Evolutionary conservation across 441 rosid genomes (phyloP).

Genomic region (Pelargonium myrrhifolium): DNA sequence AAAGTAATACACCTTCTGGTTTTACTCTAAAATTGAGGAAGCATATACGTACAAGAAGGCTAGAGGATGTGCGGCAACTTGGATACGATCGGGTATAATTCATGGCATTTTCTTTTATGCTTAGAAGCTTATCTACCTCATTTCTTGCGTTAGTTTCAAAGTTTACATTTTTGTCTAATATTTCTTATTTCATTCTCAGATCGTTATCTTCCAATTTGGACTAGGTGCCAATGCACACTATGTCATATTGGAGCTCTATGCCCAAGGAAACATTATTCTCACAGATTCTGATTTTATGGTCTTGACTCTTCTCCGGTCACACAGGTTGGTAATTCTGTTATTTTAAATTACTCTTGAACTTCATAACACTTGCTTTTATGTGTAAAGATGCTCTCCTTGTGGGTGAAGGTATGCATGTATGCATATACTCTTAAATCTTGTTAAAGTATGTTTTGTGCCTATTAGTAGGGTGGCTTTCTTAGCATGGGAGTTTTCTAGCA

Average conservation of each 20-base stretch:
- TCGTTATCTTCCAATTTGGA: slow-evolving; percentile 89
- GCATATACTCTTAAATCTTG: too few species aligned
- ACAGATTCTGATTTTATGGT: slow-evolving; percentile 84
- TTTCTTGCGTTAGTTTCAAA: background rate
- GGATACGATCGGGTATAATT: slow-evolving; percentile 85
- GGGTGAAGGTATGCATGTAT: too few species aligned
- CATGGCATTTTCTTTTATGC: background rate
- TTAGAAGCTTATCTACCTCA: background rate
- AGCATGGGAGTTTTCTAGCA: too few species aligned
- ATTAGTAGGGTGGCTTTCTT: too few species aligned
- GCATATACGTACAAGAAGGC: slow-evolving; percentile 89
- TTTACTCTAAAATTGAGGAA: slow-evolving; percentile 88
- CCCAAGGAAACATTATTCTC: slow-evolving; percentile 92
- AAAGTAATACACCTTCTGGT: slow-evolving; percentile 96
- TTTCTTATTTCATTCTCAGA: slow-evolving; percentile 35
- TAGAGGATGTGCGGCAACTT: slow-evolving; percentile 94
- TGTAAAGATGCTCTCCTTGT: too few species aligned
- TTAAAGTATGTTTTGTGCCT: too few species aligned
- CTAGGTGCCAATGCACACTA: slow-evolving; percentile 81
- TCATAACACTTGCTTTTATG: background rate
- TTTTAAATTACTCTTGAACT: background rate
- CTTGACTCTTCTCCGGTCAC: slow-evolving; percentile 91
- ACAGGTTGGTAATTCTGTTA: slow-evolving; percentile 46
- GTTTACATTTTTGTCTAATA: background rate
- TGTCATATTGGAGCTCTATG: slow-evolving; percentile 87